Base-by-base conservation (phyloP, 2,329 filamentous ascomycete species). In the Chaetomium sp. region DNA sequence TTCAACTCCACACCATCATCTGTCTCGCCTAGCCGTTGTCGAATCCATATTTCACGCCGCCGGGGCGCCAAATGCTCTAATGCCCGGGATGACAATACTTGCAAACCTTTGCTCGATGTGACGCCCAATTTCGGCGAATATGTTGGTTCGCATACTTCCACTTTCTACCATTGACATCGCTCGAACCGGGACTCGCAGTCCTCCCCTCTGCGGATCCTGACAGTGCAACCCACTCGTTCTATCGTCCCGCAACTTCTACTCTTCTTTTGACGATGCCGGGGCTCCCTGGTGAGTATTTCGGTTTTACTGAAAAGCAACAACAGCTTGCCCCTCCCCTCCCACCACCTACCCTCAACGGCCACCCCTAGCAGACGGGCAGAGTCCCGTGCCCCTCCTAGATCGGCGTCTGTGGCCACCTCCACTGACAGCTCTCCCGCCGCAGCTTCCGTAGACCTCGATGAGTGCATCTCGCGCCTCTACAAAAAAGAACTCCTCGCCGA, bases 401-500 rank as follows among this genome's bases (percentile, higher is more conserved):
- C 60, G 53, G 45, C 12, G 23, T 49, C 10, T 33, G n/a, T 16
- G 45, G 31, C n/a, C 45, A 38, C 8, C 63, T 35, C 25, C 25
- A 33, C 70, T 73, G 49, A 72, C 67, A 12, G 31, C 33, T 1
- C 13, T 33, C 35, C 16, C 9, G 19, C 23, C 35, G 35, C 69
- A 96, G 93, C 91, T 72, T 97, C 92, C 79, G 93, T 99, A 80
- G 94, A 99, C 79, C 87, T 99, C 74, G 95, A 99, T 82, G 93
- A 98, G 85, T 99, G 95, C 81, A 98, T 99, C 80, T 88, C 92
- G 76, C 90, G 94, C 71, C 87, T 99, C 61, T 98, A 98, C 81
- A 94, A 95, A 76, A 97, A 97, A 78, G 95, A 98, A 78, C 87
- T 99, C 66, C 87, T 99, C 65, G 79, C 95, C 73, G 95, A 99